phyloP scores from a whole-genome alignment of 495 filamentous ascomycete species.

The Penicillium lividum region DNA sequence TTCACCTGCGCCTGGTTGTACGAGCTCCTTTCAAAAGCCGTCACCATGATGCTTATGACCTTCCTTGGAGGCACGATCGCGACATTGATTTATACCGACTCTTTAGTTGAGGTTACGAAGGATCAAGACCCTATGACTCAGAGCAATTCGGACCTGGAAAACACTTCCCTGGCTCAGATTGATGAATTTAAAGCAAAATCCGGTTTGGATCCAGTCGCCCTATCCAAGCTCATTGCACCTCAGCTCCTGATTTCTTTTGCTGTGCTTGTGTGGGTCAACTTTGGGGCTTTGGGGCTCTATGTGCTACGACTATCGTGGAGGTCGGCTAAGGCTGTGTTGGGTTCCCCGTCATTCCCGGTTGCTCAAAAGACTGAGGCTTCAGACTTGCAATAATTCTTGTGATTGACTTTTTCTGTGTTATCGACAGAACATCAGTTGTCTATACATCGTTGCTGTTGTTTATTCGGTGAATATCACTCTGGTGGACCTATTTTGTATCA shows the following conservation, averaged over 20 bases:
- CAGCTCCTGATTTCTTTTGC: conserved; percentile 15
- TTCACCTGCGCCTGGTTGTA: conserved; percentile 21
- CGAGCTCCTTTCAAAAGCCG: conserved; percentile 14
- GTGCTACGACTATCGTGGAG: conserved; percentile 17
- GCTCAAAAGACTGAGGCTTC: background rate
- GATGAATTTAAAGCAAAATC: conserved; percentile 15
- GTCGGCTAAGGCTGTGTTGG: conserved; percentile 9
- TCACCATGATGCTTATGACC: conserved; percentile 18
- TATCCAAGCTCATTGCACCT: conserved; percentile 16
- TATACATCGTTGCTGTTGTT: no score
- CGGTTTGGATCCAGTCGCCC: conserved; percentile 14
- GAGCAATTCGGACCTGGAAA: conserved; percentile 5
- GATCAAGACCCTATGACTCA: background rate
- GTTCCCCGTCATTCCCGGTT: background rate
- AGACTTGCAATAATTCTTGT: background rate
- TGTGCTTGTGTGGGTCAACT: conserved; percentile 15
- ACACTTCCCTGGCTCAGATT: conserved; percentile 5
- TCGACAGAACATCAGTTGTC: no score
- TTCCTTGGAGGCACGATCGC: conserved; percentile 18
- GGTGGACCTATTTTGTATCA: no score
- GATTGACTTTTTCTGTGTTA: background rate
- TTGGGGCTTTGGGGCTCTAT: conserved; percentile 19
- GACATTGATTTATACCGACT: conserved; percentile 14
- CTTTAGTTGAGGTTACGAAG: background rate
- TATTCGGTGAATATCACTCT: no score